phyloP scores from a whole-genome alignment of 1,284 basidiomycete species.

The Hemileia vastatrix region DNA sequence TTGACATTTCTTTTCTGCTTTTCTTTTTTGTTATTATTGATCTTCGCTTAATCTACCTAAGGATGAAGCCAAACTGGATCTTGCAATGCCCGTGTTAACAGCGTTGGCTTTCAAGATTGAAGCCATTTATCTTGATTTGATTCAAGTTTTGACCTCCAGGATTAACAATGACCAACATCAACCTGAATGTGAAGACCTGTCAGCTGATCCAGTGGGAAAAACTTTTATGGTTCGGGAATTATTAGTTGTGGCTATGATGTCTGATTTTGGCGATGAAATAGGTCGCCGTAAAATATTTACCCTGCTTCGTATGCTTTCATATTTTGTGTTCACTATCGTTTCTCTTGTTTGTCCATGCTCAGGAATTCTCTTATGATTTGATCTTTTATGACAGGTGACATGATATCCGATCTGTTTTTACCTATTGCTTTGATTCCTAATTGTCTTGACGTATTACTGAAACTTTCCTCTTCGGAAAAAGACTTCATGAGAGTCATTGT shows the following conservation, averaged over 20 bases:
- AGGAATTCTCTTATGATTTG: constrained; percentile 3
- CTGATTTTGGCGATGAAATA: constrained; percentile 92
- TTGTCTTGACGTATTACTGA: constrained; percentile 76
- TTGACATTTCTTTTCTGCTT: neutral
- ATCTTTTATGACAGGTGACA: constrained; percentile 54
- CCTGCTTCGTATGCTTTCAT: constrained; percentile 58
- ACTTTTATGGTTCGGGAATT: constrained; percentile 74
- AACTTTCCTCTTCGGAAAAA: constrained; percentile 70
- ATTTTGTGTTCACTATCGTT: neutral
- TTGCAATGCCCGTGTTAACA: constrained; percentile 75
- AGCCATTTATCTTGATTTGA: constrained; percentile 62
- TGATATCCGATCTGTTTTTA: constrained; percentile 71
- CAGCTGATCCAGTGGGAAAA: constrained; percentile 48
- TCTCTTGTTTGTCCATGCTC: constrained; percentile 11
- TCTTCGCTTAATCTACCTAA: constrained; percentile 20
- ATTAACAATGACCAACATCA: constrained; percentile 48
- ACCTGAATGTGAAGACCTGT: constrained; percentile 52
- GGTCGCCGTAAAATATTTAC: constrained; percentile 84
- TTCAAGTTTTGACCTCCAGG: constrained; percentile 49
- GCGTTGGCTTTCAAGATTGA: constrained; percentile 78
- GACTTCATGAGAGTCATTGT: constrained; percentile 90
- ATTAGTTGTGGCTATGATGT: constrained; percentile 65
- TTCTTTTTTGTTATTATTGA: constrained; percentile 9
- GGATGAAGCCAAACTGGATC: constrained; percentile 62
- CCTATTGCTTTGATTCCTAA: constrained; percentile 68